Evolutionary conservation across 2,329 filamentous ascomycete genomes (phyloP).

Genomic region (Fusarium abutilonis): DNA sequence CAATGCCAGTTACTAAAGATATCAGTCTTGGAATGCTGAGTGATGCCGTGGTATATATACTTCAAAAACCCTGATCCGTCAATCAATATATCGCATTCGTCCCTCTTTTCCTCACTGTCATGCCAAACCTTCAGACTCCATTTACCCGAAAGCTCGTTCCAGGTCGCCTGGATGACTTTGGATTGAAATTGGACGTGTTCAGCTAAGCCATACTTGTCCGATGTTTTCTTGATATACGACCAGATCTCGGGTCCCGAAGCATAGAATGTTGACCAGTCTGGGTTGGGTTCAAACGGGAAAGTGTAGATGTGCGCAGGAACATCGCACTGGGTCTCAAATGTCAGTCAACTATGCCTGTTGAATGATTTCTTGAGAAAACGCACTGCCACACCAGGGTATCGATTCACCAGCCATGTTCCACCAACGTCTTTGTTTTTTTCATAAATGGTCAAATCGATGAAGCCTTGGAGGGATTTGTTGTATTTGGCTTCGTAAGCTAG

Average conservation of each 20-base stretch:
- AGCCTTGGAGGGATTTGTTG: neutral
- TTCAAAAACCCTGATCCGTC: neutral
- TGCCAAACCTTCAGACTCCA: neutral
- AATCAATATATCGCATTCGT: neutral
- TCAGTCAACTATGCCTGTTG: neutral
- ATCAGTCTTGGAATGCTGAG: neutral
- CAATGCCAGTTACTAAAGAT: conserved; percentile 43
- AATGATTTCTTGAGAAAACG: neutral
- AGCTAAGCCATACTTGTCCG: conserved; percentile 12
- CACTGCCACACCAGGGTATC: conserved; percentile 28
- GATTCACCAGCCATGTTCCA: conserved; percentile 28
- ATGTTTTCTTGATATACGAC: conserved; percentile 10
- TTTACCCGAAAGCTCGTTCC: neutral
- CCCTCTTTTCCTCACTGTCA: neutral
- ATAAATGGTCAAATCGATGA: conserved; percentile 22
- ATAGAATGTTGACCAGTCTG: conserved; percentile 17
- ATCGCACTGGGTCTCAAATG: neutral
- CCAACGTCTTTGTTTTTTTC: conserved; percentile 31
- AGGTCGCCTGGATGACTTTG: conserved; percentile 2
- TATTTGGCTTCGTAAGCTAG: conserved; percentile 9
- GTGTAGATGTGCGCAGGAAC: conserved; percentile 22
- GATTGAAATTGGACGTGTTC: conserved; percentile 12
- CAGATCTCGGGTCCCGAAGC: conserved; percentile 11
- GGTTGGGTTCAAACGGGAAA: conserved; percentile 20
- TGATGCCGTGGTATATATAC: neutral